These are phyloP conservation scores for Aspergillus awamori DNA, from an alignment of 2,329 filamentous ascomycete species.

Conservation along the genomic window DNA sequence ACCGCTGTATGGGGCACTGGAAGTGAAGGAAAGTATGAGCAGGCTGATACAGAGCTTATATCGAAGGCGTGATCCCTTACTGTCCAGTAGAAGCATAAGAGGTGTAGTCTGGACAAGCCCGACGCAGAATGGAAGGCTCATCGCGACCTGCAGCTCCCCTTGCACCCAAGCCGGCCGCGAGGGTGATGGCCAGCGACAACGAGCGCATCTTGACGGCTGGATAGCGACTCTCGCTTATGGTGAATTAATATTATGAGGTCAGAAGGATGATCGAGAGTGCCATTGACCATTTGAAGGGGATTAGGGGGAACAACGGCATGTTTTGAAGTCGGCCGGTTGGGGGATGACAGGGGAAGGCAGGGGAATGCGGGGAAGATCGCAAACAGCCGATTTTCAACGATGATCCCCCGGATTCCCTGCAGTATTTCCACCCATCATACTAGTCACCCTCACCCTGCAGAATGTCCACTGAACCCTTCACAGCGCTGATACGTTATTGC, in stretches of 20 bases:
- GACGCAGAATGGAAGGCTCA: conserved; percentile 33
- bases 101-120: conserved; percentile 68
- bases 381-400: neutral
- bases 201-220: conserved; percentile 14
- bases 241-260: neutral
- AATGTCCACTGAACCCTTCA: neutral
- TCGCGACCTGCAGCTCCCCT: conserved; percentile 24
- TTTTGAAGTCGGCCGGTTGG: neutral
- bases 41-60: neutral
- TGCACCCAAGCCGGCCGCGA: conserved; percentile 17
- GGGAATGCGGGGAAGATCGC: conserved; percentile 20
- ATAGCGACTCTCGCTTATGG: neutral
- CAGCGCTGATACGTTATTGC: neutral
- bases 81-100: conserved; percentile 63
- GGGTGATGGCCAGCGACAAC: conserved; percentile 18
- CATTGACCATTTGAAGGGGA: neutral
- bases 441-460: neutral
- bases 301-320: neutral
- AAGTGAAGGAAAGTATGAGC: neutral
- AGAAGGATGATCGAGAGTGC: neutral
- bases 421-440: neutral
- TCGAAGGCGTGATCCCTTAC: conserved; percentile 45
- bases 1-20: conserved; percentile 74
- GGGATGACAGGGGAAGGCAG: neutral
- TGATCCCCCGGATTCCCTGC: neutral